These are phyloP conservation scores for Tuber indicum DNA, from an alignment of 495 filamentous ascomycete genomes.

Conservation along the genomic window DNA sequence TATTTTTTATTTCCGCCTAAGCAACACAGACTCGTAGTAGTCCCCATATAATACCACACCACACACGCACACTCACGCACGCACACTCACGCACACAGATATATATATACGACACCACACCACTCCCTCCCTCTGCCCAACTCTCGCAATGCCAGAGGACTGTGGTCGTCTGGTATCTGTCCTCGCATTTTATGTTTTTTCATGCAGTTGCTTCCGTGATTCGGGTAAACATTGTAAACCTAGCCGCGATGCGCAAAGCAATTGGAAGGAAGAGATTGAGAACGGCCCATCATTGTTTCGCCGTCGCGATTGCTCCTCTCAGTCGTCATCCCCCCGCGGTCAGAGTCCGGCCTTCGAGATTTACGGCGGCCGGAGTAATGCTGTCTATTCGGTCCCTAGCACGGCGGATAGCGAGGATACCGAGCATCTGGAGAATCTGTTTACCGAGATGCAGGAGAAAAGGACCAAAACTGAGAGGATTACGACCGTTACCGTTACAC, in stretches of 20 bases:
- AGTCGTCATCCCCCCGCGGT: conserved; percentile 14
- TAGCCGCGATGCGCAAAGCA: conserved; percentile 15
- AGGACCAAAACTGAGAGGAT: conserved; percentile 17
- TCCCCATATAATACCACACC: conserved; percentile 1
- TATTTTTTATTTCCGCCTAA: not conserved
- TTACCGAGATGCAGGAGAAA: conserved; percentile 10
- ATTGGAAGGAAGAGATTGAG: conserved; percentile 33
- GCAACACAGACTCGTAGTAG: not conserved
- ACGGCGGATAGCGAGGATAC: not conserved
- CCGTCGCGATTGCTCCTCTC: conserved; percentile 13
- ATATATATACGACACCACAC: not conserved
- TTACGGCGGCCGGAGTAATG: not conserved
- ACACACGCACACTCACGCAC: not conserved
- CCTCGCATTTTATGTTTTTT: conserved; percentile 30
- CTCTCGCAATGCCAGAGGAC: conserved; percentile 26
- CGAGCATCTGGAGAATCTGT: not conserved
- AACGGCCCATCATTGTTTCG: conserved; percentile 23
- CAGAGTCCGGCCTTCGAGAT: not conserved
- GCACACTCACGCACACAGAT: too few species aligned
- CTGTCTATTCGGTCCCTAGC: not conserved
- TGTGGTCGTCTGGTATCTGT: conserved; percentile 32
- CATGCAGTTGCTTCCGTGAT: conserved; percentile 22
- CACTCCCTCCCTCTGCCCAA: not conserved
- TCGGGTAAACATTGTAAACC: conserved; percentile 15
- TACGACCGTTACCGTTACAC: conserved; percentile 23